Evolutionary conservation across 768 basidiomycete genomes (phyloP).

Genomic region (Rhizopogon vulgaris): DNA sequence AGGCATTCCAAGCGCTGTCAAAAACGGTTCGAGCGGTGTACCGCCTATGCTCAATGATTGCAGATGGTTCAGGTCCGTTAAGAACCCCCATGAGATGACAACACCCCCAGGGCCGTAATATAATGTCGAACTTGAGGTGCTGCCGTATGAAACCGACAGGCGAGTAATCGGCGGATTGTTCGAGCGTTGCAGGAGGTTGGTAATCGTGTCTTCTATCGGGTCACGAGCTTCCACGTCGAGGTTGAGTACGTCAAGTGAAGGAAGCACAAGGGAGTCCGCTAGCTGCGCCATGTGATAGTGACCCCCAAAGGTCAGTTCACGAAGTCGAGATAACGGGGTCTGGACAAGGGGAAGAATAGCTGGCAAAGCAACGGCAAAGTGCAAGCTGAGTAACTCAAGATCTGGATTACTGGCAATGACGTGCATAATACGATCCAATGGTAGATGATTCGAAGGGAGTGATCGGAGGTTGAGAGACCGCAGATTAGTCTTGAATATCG

Average conservation of each 20-base stretch:
- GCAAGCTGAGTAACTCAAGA: constrained; percentile 51
- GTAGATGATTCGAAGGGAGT: constrained; percentile 55
- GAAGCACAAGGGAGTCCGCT: constrained; percentile 55
- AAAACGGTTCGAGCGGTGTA: constrained; percentile 58
- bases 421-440: constrained; percentile 63
- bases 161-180: constrained; percentile 48
- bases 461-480: constrained; percentile 57
- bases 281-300: constrained; percentile 59
- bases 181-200: constrained; percentile 54
- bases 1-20: constrained; percentile 50
- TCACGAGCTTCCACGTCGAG: constrained; percentile 74
- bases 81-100: constrained; percentile 62
- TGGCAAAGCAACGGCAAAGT: constrained; percentile 55
- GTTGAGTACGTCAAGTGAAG: constrained; percentile 49
- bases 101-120: constrained; percentile 57
- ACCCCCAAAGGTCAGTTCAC: constrained; percentile 55
- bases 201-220: constrained; percentile 66
- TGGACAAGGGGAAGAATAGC: constrained; percentile 57
- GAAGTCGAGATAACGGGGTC: constrained; percentile 49
- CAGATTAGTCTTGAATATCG: constrained; percentile 58
- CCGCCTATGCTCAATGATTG: constrained; percentile 58
- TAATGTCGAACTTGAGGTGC: constrained; percentile 31
- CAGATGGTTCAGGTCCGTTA: constrained; percentile 52
- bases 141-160: constrained; percentile 59
- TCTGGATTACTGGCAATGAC: constrained; percentile 53